These are phyloP conservation scores for Candida pseudoglaebosa DNA, from an alignment of 805 yeast species.

Conservation along the genomic window DNA sequence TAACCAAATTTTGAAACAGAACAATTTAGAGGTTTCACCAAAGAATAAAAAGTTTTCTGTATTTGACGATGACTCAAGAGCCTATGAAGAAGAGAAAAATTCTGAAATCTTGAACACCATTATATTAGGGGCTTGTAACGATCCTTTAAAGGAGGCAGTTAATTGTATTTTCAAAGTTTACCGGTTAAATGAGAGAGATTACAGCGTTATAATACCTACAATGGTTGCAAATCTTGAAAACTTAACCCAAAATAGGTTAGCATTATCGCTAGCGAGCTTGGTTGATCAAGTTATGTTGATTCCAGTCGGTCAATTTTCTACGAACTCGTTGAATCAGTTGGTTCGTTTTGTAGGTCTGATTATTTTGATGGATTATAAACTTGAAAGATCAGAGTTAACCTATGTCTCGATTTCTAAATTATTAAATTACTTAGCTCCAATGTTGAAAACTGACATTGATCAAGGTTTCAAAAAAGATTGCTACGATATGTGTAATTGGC, in stretches of 20 bases:
- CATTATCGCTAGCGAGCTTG: neutral
- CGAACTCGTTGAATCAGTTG: conserved; percentile 7
- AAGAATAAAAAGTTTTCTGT: conserved; percentile 1
- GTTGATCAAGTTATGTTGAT: neutral
- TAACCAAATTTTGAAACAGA: conserved; percentile 1
- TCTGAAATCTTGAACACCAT: neutral
- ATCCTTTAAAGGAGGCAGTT: neutral
- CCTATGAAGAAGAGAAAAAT: neutral
- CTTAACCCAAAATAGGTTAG: neutral
- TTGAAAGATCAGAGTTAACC: conserved; percentile 40
- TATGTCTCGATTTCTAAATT: conserved; percentile 29
- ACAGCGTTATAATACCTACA: neutral
- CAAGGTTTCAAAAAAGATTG: conserved; percentile 37
- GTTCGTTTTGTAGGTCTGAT: conserved; percentile 30
- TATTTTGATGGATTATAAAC: conserved; percentile 21
- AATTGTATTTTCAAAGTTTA: neutral
- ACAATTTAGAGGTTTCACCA: neutral
- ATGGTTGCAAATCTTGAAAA: conserved; percentile 1
- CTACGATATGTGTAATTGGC: conserved; percentile 46
- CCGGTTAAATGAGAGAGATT: neutral
- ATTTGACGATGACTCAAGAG: conserved; percentile 11
- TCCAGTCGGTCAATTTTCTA: neutral
- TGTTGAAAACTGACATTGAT: conserved; percentile 21
- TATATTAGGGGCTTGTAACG: neutral
- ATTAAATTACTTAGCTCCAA: conserved; percentile 17